phyloP scores from a whole-genome alignment of 2,329 filamentous ascomycete genomes.

The Colletotrichum viniferum region DNA sequence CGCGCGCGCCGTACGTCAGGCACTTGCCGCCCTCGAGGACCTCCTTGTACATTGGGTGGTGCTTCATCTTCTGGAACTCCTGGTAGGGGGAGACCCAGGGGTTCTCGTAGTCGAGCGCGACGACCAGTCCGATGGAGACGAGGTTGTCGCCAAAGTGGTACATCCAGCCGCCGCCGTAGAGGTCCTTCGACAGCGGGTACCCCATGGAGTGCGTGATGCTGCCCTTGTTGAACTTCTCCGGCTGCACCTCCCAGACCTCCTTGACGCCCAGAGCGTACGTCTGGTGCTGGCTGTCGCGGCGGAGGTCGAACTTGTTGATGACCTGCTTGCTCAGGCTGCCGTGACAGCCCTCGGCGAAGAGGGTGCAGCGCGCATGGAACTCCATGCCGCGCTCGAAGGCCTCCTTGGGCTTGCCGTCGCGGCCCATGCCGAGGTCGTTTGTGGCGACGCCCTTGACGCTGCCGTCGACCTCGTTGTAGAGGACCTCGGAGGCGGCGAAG shows the following conservation, averaged over 20 bases:
- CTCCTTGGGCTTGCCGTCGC: constrained; percentile 85
- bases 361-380: constrained; percentile 89
- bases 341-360: constrained; percentile 95
- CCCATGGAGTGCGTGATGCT: constrained; percentile 90
- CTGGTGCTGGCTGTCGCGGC: constrained; percentile 88
- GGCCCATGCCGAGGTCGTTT: constrained; percentile 86
- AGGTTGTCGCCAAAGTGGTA: constrained; percentile 99
- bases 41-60: constrained; percentile 86
- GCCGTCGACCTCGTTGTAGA: constrained; percentile 81
- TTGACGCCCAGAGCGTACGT: constrained; percentile 95
- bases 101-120: constrained; percentile 94
- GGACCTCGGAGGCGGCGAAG: constrained; percentile 90
- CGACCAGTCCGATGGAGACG: constrained; percentile 88
- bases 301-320: constrained; percentile 90
- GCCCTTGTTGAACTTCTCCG: constrained; percentile 89
- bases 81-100: constrained; percentile 95
- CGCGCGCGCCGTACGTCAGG: constrained; percentile 92
- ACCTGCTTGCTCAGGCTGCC: constrained; percentile 95
- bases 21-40: constrained; percentile 97
- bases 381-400: constrained; percentile 97
- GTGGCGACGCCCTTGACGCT: constrained; percentile 94
- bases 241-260: constrained; percentile 95
- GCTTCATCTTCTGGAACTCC: constrained; percentile 98
- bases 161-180: constrained; percentile 98
- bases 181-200: constrained; percentile 85